Percentiles rank a stretch among this genome's conserved stretches.
These are phyloP conservation scores for Aegilops sharonensis DNA, from an alignment of 176 grass and related monocot species.

Conservation along the genomic window DNA sequence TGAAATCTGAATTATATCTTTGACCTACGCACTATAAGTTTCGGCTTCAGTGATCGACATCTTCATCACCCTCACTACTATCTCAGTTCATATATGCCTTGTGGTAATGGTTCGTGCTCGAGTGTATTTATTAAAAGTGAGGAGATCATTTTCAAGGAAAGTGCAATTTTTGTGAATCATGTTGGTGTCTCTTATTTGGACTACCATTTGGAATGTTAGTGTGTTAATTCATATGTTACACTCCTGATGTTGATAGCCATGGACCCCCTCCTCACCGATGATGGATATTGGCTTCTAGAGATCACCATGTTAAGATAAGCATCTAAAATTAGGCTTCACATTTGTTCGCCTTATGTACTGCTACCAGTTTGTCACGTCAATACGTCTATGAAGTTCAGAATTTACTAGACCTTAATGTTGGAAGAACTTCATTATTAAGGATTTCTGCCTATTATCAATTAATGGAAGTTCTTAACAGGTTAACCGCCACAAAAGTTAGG, in stretches of 20 bases:
- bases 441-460: neutral
- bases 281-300: neutral
- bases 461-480: neutral
- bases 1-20: no score
- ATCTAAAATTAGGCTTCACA: conserved; percentile 8
- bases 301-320: neutral
- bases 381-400: neutral
- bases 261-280: neutral
- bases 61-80: no score
- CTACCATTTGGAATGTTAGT: conserved; percentile 3
- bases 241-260: neutral
- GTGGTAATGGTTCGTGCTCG: no score
- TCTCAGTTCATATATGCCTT: no score
- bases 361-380: neutral
- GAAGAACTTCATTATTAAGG: neutral
- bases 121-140: neutral
- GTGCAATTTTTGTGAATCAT: neutral
- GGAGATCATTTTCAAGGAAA: neutral
- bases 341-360: neutral
- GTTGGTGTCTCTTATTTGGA: neutral
- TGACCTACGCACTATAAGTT: no score
- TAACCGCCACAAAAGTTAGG: neutral
- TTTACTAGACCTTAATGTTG: neutral
- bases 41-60: no score
- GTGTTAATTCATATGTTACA: neutral